Percentiles rank a stretch among this genome's conserved stretches.
Evolutionary conservation across 768 basidiomycete species (phyloP).

Genomic region (Tricholoma flavovirens): DNA sequence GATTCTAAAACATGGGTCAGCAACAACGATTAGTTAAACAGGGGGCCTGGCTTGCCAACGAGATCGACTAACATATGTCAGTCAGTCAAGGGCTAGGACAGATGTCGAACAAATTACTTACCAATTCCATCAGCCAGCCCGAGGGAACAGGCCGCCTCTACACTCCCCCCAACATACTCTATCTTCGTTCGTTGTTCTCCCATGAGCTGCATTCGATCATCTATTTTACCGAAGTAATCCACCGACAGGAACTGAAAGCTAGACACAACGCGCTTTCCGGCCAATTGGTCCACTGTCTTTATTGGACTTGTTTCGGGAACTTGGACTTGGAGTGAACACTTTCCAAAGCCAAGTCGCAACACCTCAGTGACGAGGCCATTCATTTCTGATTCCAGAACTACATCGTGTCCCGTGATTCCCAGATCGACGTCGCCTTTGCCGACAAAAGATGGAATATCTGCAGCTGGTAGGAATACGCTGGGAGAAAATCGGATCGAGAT

Average conservation of each 20-base stretch:
- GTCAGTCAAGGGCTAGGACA: constrained; percentile 3
- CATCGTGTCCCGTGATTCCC: constrained; percentile 97
- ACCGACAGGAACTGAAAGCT: constrained; percentile 88
- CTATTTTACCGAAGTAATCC: constrained; percentile 68
- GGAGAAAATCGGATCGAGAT: background rate
- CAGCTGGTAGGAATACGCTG: constrained; percentile 94
- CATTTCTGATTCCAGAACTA: constrained; percentile 89
- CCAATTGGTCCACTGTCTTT: constrained; percentile 71
- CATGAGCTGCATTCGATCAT: constrained; percentile 44
- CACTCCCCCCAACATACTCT: constrained; percentile 95
- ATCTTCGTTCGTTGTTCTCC: constrained; percentile 69
- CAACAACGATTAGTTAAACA: background rate
- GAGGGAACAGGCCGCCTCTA: constrained; percentile 95
- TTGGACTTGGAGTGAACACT: constrained; percentile 85
- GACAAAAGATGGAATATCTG: constrained; percentile 97
- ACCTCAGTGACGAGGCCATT: constrained; percentile 69
- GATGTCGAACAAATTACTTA: constrained; percentile 30
- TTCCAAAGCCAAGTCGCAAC: constrained; percentile 86
- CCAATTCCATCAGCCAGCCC: constrained; percentile 97
- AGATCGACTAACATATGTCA: constrained; percentile 67
- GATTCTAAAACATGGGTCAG: constrained; percentile 56
- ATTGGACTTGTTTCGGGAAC: constrained; percentile 74
- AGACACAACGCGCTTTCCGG: constrained; percentile 90
- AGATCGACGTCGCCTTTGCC: constrained; percentile 96
- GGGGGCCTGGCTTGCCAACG: constrained; percentile 54